These are phyloP conservation scores for Colletotrichum kahawae DNA, from an alignment of 2,329 filamentous ascomycete genomes.

Conservation along the genomic window DNA sequence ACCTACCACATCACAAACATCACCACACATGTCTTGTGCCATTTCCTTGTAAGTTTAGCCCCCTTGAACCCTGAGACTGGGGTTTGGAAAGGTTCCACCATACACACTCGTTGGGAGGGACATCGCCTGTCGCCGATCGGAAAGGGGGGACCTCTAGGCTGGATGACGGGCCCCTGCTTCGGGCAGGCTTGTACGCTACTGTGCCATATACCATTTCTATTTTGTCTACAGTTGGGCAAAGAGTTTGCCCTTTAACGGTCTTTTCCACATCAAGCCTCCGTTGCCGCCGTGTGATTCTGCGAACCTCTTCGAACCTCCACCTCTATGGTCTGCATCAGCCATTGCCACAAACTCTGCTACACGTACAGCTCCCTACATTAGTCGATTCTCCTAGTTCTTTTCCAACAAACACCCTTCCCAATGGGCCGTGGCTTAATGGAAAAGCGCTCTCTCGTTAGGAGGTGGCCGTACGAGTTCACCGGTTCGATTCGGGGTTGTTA, in stretches of 20 bases:
- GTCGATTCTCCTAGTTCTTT: neutral
- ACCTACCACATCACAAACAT: neutral
- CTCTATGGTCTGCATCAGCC: neutral
- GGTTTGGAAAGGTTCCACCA: neutral
- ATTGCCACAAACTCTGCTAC: neutral
- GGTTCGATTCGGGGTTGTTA: neutral
- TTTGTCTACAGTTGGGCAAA: neutral
- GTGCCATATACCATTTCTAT: conserved; percentile 17
- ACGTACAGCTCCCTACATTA: neutral
- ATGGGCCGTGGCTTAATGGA: neutral
- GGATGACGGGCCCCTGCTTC: neutral
- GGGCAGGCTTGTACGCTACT: conserved; percentile 4
- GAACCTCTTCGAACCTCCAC: neutral
- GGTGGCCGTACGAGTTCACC: neutral
- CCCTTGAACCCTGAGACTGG: neutral
- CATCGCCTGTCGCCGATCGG: neutral
- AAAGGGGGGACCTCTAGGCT: neutral
- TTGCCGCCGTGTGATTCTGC: neutral
- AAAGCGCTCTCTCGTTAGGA: neutral
- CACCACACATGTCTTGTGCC: neutral
- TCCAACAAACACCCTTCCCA: neutral
- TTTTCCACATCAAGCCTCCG: neutral
- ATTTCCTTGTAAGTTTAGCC: conserved; percentile 3
- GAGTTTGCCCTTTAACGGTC: neutral
- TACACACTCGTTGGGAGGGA: conserved; percentile 14